Base-by-base conservation (phyloP, 139 green algal species). In the Chlorella sp. region DNA sequence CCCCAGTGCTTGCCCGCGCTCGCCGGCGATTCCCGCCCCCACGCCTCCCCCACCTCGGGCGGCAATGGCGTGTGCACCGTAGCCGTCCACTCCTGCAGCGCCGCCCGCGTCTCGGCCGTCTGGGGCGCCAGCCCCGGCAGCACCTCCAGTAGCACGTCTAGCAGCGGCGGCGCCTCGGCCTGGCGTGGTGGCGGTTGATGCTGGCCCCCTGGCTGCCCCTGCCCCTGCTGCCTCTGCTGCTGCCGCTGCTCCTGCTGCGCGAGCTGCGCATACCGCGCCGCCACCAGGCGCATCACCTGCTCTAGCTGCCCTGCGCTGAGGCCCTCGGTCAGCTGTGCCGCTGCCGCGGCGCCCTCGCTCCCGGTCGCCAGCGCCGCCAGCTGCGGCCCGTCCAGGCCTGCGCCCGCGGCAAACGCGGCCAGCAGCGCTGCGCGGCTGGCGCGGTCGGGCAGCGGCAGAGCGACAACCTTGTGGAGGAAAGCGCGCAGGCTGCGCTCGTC, bases 381-480 rank as follows among this genome's bases (percentile, higher is more conserved):
- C 23, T 71, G 25, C 1, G 6, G 55, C 8, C 63, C 1, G 7
- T 38, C 41, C 23, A 8, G 3, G 5, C 2, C 42, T 21, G 0
- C 27, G 15, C 63, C 71, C 71, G 69, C 41, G 15, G 71, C 71
- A 69, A 77, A 77, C 5, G 42, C 36, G 6, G 25, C 25, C 58
- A 69, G 42, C 71, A 77, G 56, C 2, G 31, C 33, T 23, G 17
- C 77, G 15, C 91, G 73, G 4, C 86, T 89, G 1, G 90, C 91
- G 75, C 97, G 97, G 81, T 97, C 91, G 23, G 94, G 92, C 43
- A 94, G 43, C 1, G 94, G 94, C 53, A 92, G 71, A 81, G 88
- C 86, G 69, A 97, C 76, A 71, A 87, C 83, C 83, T 93, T 95
- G 68, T 84, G 71, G 83, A 95, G 95, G 77, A 94, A 93, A 42